Evolutionary conservation across 805 yeast species (phyloP), one percentile per base, ranked within the genome.

Genomic region (Kuraishia floccosa): DNA sequence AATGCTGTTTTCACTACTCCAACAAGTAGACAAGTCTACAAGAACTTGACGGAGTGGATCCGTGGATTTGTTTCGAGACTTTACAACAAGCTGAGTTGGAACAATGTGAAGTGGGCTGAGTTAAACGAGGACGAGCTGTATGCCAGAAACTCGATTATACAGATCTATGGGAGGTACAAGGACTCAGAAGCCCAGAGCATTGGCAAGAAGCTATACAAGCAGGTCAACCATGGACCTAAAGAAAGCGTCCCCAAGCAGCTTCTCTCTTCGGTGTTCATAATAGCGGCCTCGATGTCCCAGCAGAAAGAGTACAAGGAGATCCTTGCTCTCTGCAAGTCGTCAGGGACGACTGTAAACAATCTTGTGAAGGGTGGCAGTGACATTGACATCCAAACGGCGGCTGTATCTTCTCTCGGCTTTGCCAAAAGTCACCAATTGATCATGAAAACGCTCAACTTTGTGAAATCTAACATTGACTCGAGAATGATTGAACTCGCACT

Each of bases 291-390:
- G 18, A 50, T 52, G 25, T 31, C 42, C 11, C 43, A 39, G 4
- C 34, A 40, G 16, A 67, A 70, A 39, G 75, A 72, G 23, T 78
- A 76, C 63, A 78, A 78, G 48, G 75, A 68, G 40, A 52, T 76
- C 5, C 50, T 66, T 21, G 71, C 69, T 20, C 46, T 76, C 13
- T 68, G 65, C 9, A 72, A 72, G 38, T 62, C 63, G 34, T 59
- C 76, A 5, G 58, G 63, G 27, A 60, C 60, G 3, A 63, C 72
- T 4, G 54, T 56, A 8, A 53, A 52, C 8, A 56, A 65, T 36
- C 46, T 68, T 4, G 49, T 59, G 34, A 46, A 46, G 3, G 28
- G 40, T 4, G 43, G 39, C 2, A 12, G 23, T 8, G 34, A 20
- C 6, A 40, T 46, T 9, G 69, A 68, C 12, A 48, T 77, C 17